Base-by-base conservation (phyloP, 257 asterid genomes). In the Catharanthus roseus region DNA sequence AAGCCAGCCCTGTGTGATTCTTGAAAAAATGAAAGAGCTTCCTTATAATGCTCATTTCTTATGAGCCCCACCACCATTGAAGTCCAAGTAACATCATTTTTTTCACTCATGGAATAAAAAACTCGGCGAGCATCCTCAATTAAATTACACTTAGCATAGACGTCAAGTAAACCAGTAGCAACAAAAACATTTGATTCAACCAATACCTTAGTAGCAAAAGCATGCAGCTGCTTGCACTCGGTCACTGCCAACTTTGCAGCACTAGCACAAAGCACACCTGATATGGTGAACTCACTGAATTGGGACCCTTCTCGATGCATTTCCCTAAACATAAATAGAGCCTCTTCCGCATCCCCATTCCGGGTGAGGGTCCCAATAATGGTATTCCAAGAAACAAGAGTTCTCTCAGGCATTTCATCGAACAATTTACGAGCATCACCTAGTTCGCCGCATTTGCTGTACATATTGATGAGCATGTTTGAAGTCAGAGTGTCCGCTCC, bases 21-120 rank as follows among this genome's bases (percentile, higher is more conserved):
- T 11, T 61, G 86, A 65, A 95, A 85, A 80, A 89, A 76, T 61
- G 70, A 34, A 54, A 91, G 54, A 11, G 95, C 97, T 77, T 91
- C 97, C 80, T 89, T 95, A 36, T 85, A 79, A 54, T 88, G 88
- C 72, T 83, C 89, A 29, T 88, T 91, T 47, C 84, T 90, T 54
- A 88, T 95, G 68, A 82, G 81, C 7, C 97, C 97, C 23, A 91
- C 89, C 75, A 95, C 81, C 99, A 95, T 91, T 23, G 99, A 89
- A 79, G 96, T 88, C 97, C 97, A 95, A 16, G 96, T 83, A 67
- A 95, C 95, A 23, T 79, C 95, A 69, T 84, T 89, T 78, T 78
- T 91, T 57, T 82, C 90, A 3, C 77, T 69, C 89, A 88, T 81
- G 28, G 73, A 70, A 60, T 83, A 78, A 42, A 95, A 91, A 56